These are phyloP conservation scores for Paramecium tetraurelia DNA, from an alignment of 73 alveolate genomes.

Conservation along the genomic window DNA sequence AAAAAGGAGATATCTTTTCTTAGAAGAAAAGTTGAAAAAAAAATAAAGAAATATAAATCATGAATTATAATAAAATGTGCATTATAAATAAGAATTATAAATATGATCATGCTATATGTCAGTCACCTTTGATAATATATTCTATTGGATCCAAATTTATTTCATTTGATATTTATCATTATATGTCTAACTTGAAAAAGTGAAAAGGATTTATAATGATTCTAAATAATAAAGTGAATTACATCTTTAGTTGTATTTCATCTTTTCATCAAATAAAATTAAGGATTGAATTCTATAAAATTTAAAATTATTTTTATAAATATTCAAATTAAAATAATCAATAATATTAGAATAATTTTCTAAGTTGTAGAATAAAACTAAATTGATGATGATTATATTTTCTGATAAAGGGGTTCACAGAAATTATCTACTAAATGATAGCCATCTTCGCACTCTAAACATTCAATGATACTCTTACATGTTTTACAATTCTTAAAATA, in stretches of 20 bases:
- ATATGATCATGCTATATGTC: background rate
- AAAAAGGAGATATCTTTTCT: background rate
- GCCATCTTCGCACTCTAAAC: background rate
- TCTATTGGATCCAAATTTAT: too few relatives aligned
- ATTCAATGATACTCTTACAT: background rate
- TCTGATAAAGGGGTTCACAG: background rate
- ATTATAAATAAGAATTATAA: background rate
- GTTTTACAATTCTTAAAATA: background rate
- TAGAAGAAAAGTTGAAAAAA: background rate
- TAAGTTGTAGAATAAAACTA: background rate
- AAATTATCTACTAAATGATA: background rate
- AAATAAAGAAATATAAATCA: background rate
- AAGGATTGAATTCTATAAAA: too few relatives aligned
- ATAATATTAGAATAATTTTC: background rate
- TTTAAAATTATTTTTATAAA: background rate
- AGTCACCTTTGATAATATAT: too few relatives aligned
- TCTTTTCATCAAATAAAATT: too few relatives aligned
- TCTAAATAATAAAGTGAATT: too few relatives aligned
- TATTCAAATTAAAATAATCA: background rate
- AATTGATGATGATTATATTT: background rate
- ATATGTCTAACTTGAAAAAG: too few relatives aligned
- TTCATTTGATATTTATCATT: too few relatives aligned
- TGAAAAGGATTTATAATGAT: too few relatives aligned
- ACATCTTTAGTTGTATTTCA: too few relatives aligned
- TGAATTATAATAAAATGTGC: background rate